Evolutionary conservation across 1,284 basidiomycete species (phyloP).

Genomic region (Heimioporus retisporus): DNA sequence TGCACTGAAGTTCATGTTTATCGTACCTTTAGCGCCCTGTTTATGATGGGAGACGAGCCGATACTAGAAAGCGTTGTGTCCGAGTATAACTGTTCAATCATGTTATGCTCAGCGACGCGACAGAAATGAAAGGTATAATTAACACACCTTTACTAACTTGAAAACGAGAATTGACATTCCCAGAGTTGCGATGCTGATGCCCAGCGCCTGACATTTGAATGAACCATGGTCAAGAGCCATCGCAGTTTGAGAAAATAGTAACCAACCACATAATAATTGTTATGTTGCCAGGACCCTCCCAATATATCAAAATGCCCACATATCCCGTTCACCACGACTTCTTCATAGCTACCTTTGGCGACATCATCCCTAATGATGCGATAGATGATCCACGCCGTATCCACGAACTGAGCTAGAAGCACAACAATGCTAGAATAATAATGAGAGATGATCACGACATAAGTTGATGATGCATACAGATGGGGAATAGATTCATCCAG

Average conservation of each 20-base stretch:
- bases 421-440: constrained; percentile 39
- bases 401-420: constrained; percentile 53
- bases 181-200: constrained; percentile 47
- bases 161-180: constrained; percentile 47
- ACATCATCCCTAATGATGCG: constrained; percentile 44
- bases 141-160: constrained; percentile 52
- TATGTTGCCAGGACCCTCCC: constrained; percentile 51
- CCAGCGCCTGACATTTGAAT: constrained; percentile 44
- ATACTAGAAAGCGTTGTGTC: constrained; percentile 61
- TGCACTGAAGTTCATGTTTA: background rate
- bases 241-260: no score
- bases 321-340: constrained; percentile 45
- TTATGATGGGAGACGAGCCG: constrained; percentile 57
- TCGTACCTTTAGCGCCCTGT: constrained; percentile 48
- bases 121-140: background rate
- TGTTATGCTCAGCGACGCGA: background rate
- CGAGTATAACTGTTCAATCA: constrained; percentile 53
- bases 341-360: constrained; percentile 43
- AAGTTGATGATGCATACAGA: constrained; percentile 39
- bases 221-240: constrained; percentile 9
- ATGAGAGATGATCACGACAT: constrained; percentile 1
- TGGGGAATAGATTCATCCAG: constrained; percentile 62
- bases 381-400: constrained; percentile 55
- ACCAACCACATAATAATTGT: constrained; percentile 47
- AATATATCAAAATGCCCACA: constrained; percentile 52